These are phyloP conservation scores for Tylopilus subfusipes DNA, from an alignment of 768 basidiomycete genomes.

Conservation along the genomic window DNA sequence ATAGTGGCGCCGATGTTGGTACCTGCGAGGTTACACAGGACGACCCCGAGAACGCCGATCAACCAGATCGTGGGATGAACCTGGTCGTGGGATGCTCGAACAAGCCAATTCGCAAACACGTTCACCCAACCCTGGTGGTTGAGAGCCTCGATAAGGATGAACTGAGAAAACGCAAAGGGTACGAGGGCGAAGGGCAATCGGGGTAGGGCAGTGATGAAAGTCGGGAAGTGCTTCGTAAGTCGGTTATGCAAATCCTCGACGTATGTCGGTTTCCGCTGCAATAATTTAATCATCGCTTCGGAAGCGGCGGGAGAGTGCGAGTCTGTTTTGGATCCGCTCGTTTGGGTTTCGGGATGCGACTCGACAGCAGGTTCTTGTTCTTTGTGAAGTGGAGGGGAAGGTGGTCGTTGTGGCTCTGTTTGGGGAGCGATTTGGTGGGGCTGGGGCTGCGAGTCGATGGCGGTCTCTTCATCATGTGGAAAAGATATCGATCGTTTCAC, in stretches of 20 bases:
- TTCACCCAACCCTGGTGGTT: slow-evolving; percentile 83
- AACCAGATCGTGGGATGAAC: slow-evolving; percentile 57
- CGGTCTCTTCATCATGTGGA: background rate
- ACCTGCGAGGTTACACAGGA: slow-evolving; percentile 78
- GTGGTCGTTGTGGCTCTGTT: too few species aligned
- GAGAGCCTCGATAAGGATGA: slow-evolving; percentile 88
- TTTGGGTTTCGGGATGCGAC: background rate
- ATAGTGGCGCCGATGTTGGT: slow-evolving; percentile 94
- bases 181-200: slow-evolving; percentile 79
- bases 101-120: slow-evolving; percentile 71
- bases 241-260: background rate
- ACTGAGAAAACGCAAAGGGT: slow-evolving; percentile 94
- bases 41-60: slow-evolving; percentile 66
- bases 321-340: background rate
- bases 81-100: slow-evolving; percentile 39
- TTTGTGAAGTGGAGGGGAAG: background rate
- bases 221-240: slow-evolving; percentile 55
- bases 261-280: background rate
- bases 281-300: background rate
- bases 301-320: background rate
- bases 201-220: slow-evolving; percentile 61
- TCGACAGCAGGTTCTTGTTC: background rate
- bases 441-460: background rate
- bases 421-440: background rate
- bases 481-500: background rate